Conservation (phyloP, 345 rosid species). For the Isatis tinctoria region DNA sequence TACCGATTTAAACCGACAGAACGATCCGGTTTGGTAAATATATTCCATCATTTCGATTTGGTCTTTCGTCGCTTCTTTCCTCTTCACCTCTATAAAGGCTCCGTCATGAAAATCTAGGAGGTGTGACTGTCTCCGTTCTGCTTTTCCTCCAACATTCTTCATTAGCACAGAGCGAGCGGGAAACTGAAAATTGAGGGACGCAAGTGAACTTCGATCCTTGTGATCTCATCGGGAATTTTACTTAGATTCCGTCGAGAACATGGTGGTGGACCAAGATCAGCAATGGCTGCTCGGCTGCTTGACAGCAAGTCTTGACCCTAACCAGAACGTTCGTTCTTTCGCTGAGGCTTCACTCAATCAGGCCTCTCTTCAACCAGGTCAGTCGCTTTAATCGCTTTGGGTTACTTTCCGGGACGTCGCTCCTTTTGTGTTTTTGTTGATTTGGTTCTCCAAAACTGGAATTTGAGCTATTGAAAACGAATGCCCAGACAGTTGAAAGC, state of each 20-base stretch:
- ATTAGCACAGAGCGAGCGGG: slow-evolving; percentile 21
- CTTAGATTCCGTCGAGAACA: neutral
- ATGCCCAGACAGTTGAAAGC: neutral
- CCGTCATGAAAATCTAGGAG: slow-evolving; percentile 5
- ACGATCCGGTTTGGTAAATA: slow-evolving; percentile 17
- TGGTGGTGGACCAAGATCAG: slow-evolving; percentile 64
- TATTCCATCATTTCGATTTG: neutral
- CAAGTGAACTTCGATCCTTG: neutral
- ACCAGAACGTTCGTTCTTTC: slow-evolving; percentile 75
- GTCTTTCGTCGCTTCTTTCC: slow-evolving; percentile 2
- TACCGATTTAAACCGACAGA: slow-evolving; percentile 4
- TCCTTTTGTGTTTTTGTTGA: neutral
- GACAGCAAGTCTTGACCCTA: slow-evolving; percentile 83
- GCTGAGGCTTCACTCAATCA: slow-evolving; percentile 81
- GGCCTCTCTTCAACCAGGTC: slow-evolving; percentile 91
- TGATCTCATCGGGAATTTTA: neutral
- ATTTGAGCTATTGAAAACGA: neutral
- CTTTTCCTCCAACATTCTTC: slow-evolving; percentile 14
- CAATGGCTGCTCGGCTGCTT: slow-evolving; percentile 89
- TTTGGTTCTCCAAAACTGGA: neutral
- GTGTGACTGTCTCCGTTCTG: neutral
- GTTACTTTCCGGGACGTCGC: neutral
- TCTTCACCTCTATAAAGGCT: slow-evolving; percentile 22
- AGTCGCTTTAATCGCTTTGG: neutral
- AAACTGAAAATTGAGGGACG: slow-evolving; percentile 1